Percentiles rank a stretch among this genome's conserved stretches.
These are phyloP conservation scores for Yarrowia osloensis DNA, from an alignment of 805 yeast species.

Conservation along the genomic window DNA sequence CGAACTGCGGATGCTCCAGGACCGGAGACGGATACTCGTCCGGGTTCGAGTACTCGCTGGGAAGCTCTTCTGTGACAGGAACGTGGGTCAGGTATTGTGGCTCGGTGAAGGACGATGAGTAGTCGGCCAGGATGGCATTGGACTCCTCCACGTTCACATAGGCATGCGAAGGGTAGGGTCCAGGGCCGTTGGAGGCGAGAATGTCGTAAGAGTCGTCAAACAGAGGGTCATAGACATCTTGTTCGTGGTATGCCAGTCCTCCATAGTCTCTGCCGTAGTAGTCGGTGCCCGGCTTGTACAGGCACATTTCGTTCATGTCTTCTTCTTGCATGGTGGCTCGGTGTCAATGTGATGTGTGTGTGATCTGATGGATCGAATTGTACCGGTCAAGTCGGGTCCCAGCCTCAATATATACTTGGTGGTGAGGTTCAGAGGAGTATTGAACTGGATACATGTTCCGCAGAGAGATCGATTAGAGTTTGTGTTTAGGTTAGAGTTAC, in stretches of 20 bases:
- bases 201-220: not conserved
- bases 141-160: not conserved
- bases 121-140: not conserved
- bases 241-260: not conserved
- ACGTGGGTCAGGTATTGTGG: not conserved
- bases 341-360: not conserved
- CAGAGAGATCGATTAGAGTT: not conserved
- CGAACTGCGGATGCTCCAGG: not conserved
- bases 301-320: not conserved
- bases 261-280: conserved; percentile 2
- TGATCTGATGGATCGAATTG: not conserved
- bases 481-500: not conserved
- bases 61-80: not conserved
- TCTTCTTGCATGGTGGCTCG: not conserved
- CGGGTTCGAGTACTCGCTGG: not conserved
- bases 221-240: not conserved
- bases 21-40: not conserved
- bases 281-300: not conserved
- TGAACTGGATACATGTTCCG: not conserved
- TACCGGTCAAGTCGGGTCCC: not conserved
- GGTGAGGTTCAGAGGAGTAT: not conserved
- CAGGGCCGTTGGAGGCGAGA: not conserved
- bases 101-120: not conserved
- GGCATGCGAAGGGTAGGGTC: not conserved
- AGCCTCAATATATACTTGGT: not conserved